A percentile compares a stretch with the other conserved stretches of the same genome.
Evolutionary conservation across 331 rosid genomes (phyloP).

Genomic region (Pyracantha coccinea): DNA sequence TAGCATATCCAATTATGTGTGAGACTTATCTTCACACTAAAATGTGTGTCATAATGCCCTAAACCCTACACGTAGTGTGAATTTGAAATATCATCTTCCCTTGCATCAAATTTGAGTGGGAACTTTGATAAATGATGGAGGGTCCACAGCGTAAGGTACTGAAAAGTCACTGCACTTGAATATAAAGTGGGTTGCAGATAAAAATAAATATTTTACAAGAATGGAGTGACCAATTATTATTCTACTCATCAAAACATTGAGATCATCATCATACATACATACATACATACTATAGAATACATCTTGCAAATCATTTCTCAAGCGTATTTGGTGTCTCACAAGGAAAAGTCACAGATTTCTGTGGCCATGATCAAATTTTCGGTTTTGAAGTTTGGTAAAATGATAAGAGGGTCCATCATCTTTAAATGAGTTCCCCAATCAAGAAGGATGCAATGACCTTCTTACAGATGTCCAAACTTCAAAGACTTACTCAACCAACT

Average conservation of each 20-base stretch:
- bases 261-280: background rate
- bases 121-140: slow-evolving; percentile 1
- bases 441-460: background rate
- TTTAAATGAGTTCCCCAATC: background rate
- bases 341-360: too few species aligned
- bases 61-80: background rate
- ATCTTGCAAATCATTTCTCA: background rate
- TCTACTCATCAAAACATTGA: background rate
- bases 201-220: slow-evolving; percentile 2
- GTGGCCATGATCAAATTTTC: background rate
- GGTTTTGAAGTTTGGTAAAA: background rate
- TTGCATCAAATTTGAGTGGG: background rate
- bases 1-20: too few species aligned
- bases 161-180: background rate
- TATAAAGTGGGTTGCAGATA: background rate
- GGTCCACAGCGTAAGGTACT: background rate
- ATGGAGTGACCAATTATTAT: background rate
- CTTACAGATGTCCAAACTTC: too few species aligned
- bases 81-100: too few species aligned
- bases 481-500: too few species aligned
- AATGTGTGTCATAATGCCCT: too few species aligned
- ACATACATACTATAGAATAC: too few species aligned
- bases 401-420: too few species aligned
- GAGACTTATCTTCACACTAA: too few species aligned
- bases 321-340: background rate